Conservation (phyloP, 2,329 filamentous ascomycete species). For the Fragosphaeria purpurea region DNA sequence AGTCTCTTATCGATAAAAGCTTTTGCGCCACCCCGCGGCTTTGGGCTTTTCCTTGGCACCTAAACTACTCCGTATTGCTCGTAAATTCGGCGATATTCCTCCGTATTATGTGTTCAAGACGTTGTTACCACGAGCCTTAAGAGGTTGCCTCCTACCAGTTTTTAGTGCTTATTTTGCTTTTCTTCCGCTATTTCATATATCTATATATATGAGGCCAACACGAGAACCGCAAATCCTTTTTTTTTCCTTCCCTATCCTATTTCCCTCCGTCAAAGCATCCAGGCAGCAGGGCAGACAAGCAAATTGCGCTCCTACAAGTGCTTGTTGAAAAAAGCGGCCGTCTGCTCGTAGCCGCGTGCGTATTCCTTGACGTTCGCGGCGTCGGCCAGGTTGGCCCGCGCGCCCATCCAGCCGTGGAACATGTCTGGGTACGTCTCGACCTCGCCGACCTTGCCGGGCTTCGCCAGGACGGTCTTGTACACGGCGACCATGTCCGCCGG, state of each 20-base stretch:
- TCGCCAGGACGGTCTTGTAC: conserved; percentile 32
- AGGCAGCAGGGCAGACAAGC: too few relatives aligned
- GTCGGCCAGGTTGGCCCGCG: conserved; percentile 35
- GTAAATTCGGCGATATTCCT: too few relatives aligned
- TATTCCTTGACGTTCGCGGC: conserved; percentile 36
- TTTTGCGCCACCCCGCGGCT: not conserved
- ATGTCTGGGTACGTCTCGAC: conserved; percentile 40
- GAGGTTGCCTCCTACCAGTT: too few relatives aligned
- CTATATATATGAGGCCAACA: too few relatives aligned
- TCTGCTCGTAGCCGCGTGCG: conserved; percentile 37
- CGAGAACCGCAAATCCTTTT: too few relatives aligned
- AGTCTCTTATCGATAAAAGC: conserved; percentile 1
- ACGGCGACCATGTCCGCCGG: conserved; percentile 30
- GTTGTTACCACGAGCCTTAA: too few relatives aligned
- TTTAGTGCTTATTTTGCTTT: not conserved
- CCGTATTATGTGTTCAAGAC: too few relatives aligned
- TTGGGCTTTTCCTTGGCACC: not conserved
- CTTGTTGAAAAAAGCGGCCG: conserved; percentile 32
- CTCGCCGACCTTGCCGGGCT: conserved; percentile 27
- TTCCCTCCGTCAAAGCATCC: too few relatives aligned
- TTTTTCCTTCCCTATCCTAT: too few relatives aligned
- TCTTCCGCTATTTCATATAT: not conserved
- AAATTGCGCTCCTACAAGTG: conserved; percentile 22
- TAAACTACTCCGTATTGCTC: too few relatives aligned
- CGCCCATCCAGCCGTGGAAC: conserved; percentile 52